These are phyloP conservation scores for Blastocladiella britannica DNA, from an alignment of 192 early-diverging fungal genomes.

Conservation along the genomic window DNA sequence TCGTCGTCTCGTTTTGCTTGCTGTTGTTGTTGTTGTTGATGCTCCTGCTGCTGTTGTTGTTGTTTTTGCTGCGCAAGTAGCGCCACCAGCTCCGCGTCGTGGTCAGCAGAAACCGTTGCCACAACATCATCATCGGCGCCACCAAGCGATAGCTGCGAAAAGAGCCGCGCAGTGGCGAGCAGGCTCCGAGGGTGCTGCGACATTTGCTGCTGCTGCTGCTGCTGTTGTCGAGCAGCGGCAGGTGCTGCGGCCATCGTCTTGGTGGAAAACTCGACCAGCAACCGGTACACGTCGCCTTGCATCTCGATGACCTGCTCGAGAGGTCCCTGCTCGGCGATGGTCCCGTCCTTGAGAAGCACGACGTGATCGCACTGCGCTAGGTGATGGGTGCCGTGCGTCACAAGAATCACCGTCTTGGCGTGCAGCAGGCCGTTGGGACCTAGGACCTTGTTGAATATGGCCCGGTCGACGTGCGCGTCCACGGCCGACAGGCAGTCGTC, in stretches of 20 bases:
- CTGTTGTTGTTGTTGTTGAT: slow-evolving; percentile 2
- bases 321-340: slow-evolving; percentile 41
- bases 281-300: slow-evolving; percentile 25
- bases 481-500: slow-evolving; percentile 80
- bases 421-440: slow-evolving; percentile 13
- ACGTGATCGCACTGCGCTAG: slow-evolving; percentile 41
- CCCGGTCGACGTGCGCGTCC: slow-evolving; percentile 43
- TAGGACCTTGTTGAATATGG: slow-evolving; percentile 19
- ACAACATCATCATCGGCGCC: no score
- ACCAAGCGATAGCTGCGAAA: no score
- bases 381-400: slow-evolving; percentile 57
- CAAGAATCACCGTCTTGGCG: background rate
- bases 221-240: no score
- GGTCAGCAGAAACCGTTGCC: no score
- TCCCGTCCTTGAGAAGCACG: slow-evolving; percentile 52
- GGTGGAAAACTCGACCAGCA: slow-evolving; percentile 44
- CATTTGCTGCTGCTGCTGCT: no score
- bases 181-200: no score
- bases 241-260: no score
- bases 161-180: no score
- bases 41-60: slow-evolving; percentile 4
- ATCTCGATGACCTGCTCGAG: slow-evolving; percentile 41
- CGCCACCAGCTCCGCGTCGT: no score
- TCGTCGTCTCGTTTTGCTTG: slow-evolving; percentile 13
- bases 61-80: no score